These are phyloP conservation scores for Claviceps arundinis DNA, from an alignment of 2,329 filamentous ascomycete genomes.

Conservation along the genomic window DNA sequence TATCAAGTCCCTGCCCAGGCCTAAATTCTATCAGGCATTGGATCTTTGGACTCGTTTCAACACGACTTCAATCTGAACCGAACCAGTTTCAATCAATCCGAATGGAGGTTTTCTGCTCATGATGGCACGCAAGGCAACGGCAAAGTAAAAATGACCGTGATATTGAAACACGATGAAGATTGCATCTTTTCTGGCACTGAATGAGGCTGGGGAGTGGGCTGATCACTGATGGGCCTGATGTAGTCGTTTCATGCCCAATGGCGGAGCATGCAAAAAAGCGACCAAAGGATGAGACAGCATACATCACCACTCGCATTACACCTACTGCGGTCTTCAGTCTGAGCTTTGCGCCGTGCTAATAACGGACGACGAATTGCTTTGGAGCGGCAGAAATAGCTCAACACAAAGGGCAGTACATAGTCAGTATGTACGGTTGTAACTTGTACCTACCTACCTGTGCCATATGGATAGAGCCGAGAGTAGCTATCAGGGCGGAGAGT, in stretches of 20 bases:
- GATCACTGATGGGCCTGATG: not conserved
- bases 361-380: not conserved
- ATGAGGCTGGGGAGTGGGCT: not conserved
- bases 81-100: not conserved
- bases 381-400: not conserved
- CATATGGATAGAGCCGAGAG: no score
- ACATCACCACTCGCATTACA: no score
- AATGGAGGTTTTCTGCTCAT: not conserved
- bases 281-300: not conserved
- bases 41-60: not conserved
- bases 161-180: not conserved
- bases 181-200: no score
- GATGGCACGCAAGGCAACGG: not conserved
- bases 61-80: not conserved
- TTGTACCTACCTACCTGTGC: no score
- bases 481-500: not conserved
- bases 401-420: not conserved
- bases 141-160: not conserved
- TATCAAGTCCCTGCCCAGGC: not conserved
- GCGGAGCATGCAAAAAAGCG: not conserved
- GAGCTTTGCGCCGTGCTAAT: no score
- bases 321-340: no score
- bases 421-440: no score
- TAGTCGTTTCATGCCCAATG: not conserved
- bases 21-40: not conserved